Conservation (phyloP, 2,329 filamentous ascomycete species). For the Talaromyces funiculosus region DNA sequence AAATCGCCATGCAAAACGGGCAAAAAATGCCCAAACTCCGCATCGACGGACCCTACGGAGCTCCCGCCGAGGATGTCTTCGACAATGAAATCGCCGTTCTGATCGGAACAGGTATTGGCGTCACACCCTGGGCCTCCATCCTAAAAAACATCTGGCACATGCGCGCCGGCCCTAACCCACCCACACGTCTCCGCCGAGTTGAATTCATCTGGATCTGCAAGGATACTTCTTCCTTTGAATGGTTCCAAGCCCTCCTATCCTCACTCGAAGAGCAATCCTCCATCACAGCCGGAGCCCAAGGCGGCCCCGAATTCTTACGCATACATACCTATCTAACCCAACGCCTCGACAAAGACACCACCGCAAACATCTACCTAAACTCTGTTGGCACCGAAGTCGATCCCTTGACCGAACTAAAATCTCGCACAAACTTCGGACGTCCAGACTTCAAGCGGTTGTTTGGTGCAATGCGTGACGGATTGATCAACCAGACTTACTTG, state of each 20-base stretch:
- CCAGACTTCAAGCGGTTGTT: constrained; percentile 83
- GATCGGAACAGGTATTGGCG: constrained; percentile 77
- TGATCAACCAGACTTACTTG: constrained; percentile 79
- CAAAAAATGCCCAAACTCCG: constrained; percentile 85
- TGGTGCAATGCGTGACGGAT: constrained; percentile 77
- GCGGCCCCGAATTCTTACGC: constrained; percentile 71
- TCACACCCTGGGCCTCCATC: constrained; percentile 81
- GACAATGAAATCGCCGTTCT: constrained; percentile 77
- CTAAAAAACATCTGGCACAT: constrained; percentile 98
- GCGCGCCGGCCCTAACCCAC: constrained; percentile 82
- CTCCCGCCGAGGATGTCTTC: constrained; percentile 96
- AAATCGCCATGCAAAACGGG: constrained; percentile 88
- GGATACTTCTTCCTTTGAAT: constrained; percentile 92
- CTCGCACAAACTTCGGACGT: constrained; percentile 88
- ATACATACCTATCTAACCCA: constrained; percentile 98
- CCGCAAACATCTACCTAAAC: constrained; percentile 96
- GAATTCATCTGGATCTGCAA: constrained; percentile 99
- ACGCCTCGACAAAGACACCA: constrained; percentile 82
- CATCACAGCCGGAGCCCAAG: constrained; percentile 56
- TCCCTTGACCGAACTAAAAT: constrained; percentile 84
- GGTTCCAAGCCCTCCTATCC: constrained; percentile 92
- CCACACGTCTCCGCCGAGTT: constrained; percentile 80
- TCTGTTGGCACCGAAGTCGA: constrained; percentile 82
- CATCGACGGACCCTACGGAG: constrained; percentile 93
- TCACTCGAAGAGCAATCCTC: constrained; percentile 84